phyloP scores from a whole-genome alignment of 495 filamentous ascomycete genomes.

The Gamarada debralockiae region DNA sequence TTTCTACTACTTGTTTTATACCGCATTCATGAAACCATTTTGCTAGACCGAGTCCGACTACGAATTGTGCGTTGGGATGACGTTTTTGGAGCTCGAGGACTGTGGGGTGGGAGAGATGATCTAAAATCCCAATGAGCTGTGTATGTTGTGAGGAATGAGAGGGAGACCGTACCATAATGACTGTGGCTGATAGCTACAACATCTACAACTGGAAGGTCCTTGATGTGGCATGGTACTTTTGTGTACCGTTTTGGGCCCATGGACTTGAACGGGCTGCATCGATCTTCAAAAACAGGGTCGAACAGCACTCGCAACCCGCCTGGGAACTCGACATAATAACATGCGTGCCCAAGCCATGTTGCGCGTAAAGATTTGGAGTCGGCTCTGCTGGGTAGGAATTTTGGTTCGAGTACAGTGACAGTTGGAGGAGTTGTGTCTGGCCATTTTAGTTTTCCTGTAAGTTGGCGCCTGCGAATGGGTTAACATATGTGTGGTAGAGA shows the following conservation, averaged over 20 bases:
- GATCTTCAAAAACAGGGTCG: conserved; percentile 90
- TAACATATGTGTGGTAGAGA: not conserved
- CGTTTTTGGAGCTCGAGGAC: conserved; percentile 64
- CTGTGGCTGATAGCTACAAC: conserved; percentile 65
- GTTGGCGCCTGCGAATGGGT: conserved; percentile 41
- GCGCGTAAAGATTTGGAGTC: conserved; percentile 64
- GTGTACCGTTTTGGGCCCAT: conserved; percentile 81
- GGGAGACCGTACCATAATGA: conserved; percentile 40
- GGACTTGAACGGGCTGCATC: conserved; percentile 73
- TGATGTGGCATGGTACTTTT: conserved; percentile 68
- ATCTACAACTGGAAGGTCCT: conserved; percentile 80
- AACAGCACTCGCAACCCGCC: conserved; percentile 84
- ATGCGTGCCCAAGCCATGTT: conserved; percentile 96
- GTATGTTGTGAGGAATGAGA: no score
- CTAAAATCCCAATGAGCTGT: conserved; percentile 25
- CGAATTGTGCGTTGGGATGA: conserved; percentile 82
- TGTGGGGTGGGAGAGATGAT: conserved; percentile 78
- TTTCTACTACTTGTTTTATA: conserved; percentile 72
- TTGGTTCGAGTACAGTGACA: conserved; percentile 63
- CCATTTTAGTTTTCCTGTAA: conserved; percentile 54
- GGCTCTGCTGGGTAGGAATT: conserved; percentile 59
- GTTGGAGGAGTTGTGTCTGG: conserved; percentile 64
- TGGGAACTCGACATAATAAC: conserved; percentile 91
- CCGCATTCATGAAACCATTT: conserved; percentile 69
- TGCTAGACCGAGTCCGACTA: conserved; percentile 84